phyloP scores from a whole-genome alignment of 768 basidiomycete species.

The Mycena rebaudengoi region DNA sequence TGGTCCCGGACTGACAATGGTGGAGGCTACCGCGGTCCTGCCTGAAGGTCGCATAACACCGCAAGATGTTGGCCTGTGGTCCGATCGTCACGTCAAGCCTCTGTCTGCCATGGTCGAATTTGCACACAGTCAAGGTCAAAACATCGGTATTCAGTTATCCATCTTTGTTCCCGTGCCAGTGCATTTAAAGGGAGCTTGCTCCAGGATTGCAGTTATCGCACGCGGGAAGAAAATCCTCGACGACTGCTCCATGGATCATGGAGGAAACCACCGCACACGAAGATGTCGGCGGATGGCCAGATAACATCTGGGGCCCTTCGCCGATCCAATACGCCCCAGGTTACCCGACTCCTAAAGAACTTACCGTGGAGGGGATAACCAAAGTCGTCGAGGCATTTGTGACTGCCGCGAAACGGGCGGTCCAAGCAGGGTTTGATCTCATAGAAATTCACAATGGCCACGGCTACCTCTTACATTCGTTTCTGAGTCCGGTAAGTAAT shows the following conservation, averaged over 20 bases:
- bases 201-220: too few relatives aligned
- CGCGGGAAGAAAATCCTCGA: constrained; percentile 80
- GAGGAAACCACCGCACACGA: constrained; percentile 42
- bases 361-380: constrained; percentile 66
- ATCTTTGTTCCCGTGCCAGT: too few relatives aligned
- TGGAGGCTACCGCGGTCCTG: constrained; percentile 74
- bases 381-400: constrained; percentile 63
- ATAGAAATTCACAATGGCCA: constrained; percentile 74
- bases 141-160: constrained; percentile 78
- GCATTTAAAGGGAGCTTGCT: too few relatives aligned
- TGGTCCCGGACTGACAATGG: constrained; percentile 62
- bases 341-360: constrained; percentile 62
- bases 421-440: constrained; percentile 67
- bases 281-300: constrained; percentile 58
- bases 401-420: constrained; percentile 57
- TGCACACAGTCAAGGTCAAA: constrained; percentile 75
- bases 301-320: constrained; percentile 66
- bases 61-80: constrained; percentile 71
- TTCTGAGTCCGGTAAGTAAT: constrained; percentile 68
- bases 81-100: constrained; percentile 59
- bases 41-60: constrained; percentile 73
- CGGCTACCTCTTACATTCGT: constrained; percentile 65
- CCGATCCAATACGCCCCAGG: constrained; percentile 50
- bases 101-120: constrained; percentile 68
- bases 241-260: constrained; percentile 67